These are phyloP conservation scores for Trichoderma cornu-damae DNA, from an alignment of 2,329 filamentous ascomycete species.

Conservation along the genomic window DNA sequence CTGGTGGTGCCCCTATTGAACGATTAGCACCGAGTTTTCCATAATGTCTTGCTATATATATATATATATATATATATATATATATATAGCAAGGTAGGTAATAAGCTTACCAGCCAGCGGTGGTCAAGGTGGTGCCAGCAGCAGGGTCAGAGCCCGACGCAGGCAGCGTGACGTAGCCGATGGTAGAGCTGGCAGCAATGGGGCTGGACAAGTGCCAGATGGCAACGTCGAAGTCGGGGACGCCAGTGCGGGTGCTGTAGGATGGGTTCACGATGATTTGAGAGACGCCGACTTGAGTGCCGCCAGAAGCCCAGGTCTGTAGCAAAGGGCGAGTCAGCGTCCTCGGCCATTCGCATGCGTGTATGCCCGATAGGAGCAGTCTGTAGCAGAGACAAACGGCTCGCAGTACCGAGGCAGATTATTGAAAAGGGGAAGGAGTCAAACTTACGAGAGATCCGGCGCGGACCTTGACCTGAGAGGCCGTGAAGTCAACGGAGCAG, in stretches of 20 bases:
- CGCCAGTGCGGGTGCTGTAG: slow-evolving; percentile 19
- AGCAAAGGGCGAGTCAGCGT: background rate
- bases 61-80: no score
- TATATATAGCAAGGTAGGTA: background rate
- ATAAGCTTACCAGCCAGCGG: slow-evolving; percentile 28
- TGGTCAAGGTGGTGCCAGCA: slow-evolving; percentile 21
- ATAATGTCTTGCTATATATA: no score
- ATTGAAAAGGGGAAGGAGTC: background rate
- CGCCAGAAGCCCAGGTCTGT: slow-evolving; percentile 27
- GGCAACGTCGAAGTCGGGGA: slow-evolving; percentile 28
- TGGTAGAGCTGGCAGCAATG: slow-evolving; percentile 23
- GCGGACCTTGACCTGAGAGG: slow-evolving; percentile 24
- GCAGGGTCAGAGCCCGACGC: slow-evolving; percentile 27
- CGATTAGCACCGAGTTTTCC: slow-evolving; percentile 2
- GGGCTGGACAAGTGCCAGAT: slow-evolving; percentile 29
- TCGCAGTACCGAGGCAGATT: background rate
- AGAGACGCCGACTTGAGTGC: slow-evolving; percentile 25
- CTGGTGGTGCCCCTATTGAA: slow-evolving; percentile 24
- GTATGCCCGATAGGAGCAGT: background rate
- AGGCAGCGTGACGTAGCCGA: slow-evolving; percentile 27
- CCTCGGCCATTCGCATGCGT: background rate
- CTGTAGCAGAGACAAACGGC: background rate
- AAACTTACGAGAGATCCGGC: slow-evolving; percentile 27
- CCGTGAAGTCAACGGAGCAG: slow-evolving; percentile 24
- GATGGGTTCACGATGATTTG: slow-evolving; percentile 25